phyloP scores from a whole-genome alignment of 176 grass and related monocot species.

The Oryza meyeriana region DNA sequence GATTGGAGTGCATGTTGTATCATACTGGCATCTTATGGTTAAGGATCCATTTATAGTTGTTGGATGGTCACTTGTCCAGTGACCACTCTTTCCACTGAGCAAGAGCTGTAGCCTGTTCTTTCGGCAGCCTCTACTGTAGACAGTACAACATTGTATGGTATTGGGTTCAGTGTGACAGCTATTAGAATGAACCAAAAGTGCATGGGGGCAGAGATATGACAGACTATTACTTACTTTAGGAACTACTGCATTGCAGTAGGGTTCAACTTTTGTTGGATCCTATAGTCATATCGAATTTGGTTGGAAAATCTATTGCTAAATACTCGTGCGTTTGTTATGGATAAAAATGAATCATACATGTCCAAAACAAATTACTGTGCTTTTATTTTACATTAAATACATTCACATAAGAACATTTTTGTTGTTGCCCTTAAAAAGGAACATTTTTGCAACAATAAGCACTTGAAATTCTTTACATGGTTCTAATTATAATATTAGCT shows the following conservation, averaged over 20 bases:
- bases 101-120: neutral
- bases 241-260: neutral
- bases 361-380: too few relatives aligned
- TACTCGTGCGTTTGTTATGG: neutral
- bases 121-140: neutral
- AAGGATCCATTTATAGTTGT: conserved; percentile 14
- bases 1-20: conserved; percentile 4
- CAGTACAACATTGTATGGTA: neutral
- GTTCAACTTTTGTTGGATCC: neutral
- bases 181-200: neutral
- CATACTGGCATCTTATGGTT: conserved; percentile 19
- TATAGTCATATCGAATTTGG: neutral
- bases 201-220: neutral
- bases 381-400: too few relatives aligned
- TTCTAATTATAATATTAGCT: too few relatives aligned
- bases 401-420: too few relatives aligned
- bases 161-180: neutral
- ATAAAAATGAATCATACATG: too few relatives aligned
- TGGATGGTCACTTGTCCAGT: conserved; percentile 24
- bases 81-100: neutral
- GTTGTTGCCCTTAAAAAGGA: neutral
- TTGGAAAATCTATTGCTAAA: neutral
- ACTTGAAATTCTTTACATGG: neutral
- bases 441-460: neutral
- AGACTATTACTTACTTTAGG: neutral